These are phyloP conservation scores for Borealophlyctis nickersoniae DNA, from an alignment of 192 early-diverging fungal species.

Conservation along the genomic window DNA sequence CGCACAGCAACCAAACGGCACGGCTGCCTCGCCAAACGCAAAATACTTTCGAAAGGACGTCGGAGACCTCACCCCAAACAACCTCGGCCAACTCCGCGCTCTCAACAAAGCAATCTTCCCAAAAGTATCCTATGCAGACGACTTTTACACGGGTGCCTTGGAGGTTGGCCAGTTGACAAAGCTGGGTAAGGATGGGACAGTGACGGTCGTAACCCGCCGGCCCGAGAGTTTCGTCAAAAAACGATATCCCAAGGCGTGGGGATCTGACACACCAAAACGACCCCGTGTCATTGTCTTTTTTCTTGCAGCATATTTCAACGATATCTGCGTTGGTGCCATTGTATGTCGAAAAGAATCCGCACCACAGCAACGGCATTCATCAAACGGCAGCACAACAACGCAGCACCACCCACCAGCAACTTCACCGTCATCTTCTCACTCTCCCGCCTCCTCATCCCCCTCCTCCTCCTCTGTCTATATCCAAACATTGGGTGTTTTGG, in stretches of 20 bases:
- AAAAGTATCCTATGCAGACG: background rate
- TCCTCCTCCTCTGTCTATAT: too few relatives aligned
- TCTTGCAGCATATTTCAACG: slow-evolving; percentile 29
- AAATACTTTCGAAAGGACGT: slow-evolving; percentile 28
- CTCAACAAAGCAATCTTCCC: slow-evolving; percentile 10
- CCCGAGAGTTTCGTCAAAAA: background rate
- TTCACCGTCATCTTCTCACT: too few relatives aligned
- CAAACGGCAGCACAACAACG: too few relatives aligned
- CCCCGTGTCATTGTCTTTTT: background rate
- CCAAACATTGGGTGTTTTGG: too few relatives aligned
- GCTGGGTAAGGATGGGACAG: slow-evolving; percentile 14
- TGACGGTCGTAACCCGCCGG: background rate
- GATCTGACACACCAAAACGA: background rate
- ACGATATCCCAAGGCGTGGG: background rate
- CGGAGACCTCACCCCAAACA: slow-evolving; percentile 27
- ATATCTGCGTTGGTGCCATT: slow-evolving; percentile 24
- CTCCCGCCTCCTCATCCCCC: too few relatives aligned
- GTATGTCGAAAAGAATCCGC: too few relatives aligned
- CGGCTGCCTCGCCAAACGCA: background rate
- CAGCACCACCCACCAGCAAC: too few relatives aligned
- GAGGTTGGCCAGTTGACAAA: slow-evolving; percentile 15
- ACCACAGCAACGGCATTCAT: too few relatives aligned
- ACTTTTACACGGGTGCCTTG: slow-evolving; percentile 25
- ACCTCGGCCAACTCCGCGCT: slow-evolving; percentile 24
- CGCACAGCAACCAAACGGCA: background rate